Evolutionary conservation across 495 filamentous ascomycete genomes (phyloP).

Genomic region (Staphylotrichum tortipilum): DNA sequence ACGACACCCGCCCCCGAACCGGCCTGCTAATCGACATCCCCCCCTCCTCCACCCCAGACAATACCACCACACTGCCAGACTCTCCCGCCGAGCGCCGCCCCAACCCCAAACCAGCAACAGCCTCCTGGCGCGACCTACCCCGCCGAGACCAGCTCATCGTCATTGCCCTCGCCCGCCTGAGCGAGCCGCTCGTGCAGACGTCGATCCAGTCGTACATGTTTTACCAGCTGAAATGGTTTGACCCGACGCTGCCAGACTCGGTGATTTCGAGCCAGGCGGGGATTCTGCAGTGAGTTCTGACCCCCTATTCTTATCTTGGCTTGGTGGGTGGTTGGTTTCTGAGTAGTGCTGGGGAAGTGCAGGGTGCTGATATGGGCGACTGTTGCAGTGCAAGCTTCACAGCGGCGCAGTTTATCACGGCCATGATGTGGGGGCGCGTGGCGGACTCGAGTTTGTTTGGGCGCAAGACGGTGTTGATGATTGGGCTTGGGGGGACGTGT

Average conservation of each 20-base stretch:
- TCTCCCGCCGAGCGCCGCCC: too few relatives aligned
- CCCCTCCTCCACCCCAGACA: too few relatives aligned
- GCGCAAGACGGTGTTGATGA: constrained; percentile 66
- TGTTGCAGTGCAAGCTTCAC: constrained; percentile 56
- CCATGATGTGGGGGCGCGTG: constrained; percentile 73
- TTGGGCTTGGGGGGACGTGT: constrained; percentile 63
- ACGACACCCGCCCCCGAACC: too few relatives aligned
- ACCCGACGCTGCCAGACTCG: constrained; percentile 53
- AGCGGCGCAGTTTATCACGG: constrained; percentile 73
- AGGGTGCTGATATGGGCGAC: background rate
- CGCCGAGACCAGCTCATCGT: constrained; percentile 67
- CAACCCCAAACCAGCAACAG: too few relatives aligned
- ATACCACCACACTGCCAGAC: too few relatives aligned
- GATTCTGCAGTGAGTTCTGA: constrained; percentile 46
- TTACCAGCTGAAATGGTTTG: constrained; percentile 66
- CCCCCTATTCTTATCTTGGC: background rate
- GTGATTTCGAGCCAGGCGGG: constrained; percentile 71
- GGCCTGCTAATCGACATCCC: too few relatives aligned
- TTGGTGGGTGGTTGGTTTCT: too few relatives aligned
- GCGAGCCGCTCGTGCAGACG: constrained; percentile 72
- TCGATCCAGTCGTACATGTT: constrained; percentile 74
- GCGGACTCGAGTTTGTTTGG: constrained; percentile 64
- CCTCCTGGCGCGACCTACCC: constrained; percentile 63
- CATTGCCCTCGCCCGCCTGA: constrained; percentile 63
- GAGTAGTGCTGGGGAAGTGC: background rate